A percentile compares a stretch with the other conserved stretches of the same genome.
phyloP scores from a whole-genome alignment of 306 rosid genomes.

The Rosa lucieae region DNA sequence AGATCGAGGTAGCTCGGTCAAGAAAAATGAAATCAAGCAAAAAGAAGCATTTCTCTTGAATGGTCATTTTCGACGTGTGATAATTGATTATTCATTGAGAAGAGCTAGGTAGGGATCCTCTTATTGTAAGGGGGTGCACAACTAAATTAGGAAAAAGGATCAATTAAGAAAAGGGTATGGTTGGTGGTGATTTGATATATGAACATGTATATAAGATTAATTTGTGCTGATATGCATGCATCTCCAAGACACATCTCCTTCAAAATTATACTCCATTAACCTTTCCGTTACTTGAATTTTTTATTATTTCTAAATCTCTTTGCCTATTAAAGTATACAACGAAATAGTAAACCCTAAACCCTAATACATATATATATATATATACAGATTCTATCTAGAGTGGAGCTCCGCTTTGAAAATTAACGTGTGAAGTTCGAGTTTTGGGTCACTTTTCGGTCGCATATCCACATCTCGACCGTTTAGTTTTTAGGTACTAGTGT shows the following conservation, averaged over 20 bases:
- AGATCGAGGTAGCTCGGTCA: background rate
- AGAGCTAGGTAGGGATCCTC: background rate
- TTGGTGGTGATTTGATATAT: background rate
- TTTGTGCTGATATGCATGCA: background rate
- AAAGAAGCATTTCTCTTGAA: background rate
- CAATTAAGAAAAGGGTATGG: background rate
- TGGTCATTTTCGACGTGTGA: slow-evolving; percentile 14
- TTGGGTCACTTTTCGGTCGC: no score
- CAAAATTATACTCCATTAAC: no score
- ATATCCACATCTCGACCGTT: no score
- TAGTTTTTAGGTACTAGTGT: no score
- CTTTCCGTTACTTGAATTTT: no score
- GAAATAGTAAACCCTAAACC: no score
- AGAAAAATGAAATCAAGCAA: background rate
- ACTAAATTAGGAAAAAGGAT: background rate
- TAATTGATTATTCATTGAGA: background rate
- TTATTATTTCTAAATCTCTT: no score
- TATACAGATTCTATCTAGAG: no score
- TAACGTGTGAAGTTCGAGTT: no score
- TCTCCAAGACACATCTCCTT: background rate
- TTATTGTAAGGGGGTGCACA: background rate
- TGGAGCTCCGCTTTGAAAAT: no score
- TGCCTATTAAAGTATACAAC: no score
- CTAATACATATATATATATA: no score
- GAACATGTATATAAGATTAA: background rate